Conservation (phyloP, 129 eudicot genomes). For the Pseudognaphalium luteoalbum region DNA sequence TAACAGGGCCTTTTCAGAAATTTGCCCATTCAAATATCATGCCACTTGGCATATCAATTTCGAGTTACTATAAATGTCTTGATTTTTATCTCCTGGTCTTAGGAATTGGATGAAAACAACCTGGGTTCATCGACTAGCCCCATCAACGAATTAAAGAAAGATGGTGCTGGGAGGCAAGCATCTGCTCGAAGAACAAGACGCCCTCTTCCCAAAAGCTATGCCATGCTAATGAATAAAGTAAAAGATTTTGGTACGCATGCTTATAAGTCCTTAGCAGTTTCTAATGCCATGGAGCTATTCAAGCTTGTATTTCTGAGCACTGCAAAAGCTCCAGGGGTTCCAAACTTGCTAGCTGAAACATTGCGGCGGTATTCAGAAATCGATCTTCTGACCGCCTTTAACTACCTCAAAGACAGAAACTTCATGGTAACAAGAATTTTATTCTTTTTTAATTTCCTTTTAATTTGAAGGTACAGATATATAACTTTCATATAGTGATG, state of each 20-base stretch:
- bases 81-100: background rate
- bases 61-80: background rate
- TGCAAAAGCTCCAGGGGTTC: slow-evolving; percentile 47
- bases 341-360: slow-evolving; percentile 75
- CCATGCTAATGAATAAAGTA: slow-evolving; percentile 44
- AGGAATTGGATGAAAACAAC: slow-evolving; percentile 29
- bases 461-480: background rate
- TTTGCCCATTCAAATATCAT: background rate
- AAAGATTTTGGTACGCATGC: slow-evolving; percentile 37
- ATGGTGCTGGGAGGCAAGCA: slow-evolving; percentile 35
- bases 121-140: slow-evolving; percentile 36
- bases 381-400: slow-evolving; percentile 86
- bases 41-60: background rate
- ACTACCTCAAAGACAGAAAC: slow-evolving; percentile 75
- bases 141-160: slow-evolving; percentile 28
- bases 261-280: slow-evolving; percentile 74
- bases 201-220: slow-evolving; percentile 48
- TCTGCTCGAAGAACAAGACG: slow-evolving; percentile 44
- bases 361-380: slow-evolving; percentile 86
- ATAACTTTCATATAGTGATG: background rate
- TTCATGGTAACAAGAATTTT: slow-evolving; percentile 59
- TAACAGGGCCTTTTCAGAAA: background rate
- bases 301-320: slow-evolving; percentile 82
- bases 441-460: background rate
- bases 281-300: slow-evolving; percentile 91